phyloP scores from a whole-genome alignment of 345 rosid species.

The Arabis hirsuta region DNA sequence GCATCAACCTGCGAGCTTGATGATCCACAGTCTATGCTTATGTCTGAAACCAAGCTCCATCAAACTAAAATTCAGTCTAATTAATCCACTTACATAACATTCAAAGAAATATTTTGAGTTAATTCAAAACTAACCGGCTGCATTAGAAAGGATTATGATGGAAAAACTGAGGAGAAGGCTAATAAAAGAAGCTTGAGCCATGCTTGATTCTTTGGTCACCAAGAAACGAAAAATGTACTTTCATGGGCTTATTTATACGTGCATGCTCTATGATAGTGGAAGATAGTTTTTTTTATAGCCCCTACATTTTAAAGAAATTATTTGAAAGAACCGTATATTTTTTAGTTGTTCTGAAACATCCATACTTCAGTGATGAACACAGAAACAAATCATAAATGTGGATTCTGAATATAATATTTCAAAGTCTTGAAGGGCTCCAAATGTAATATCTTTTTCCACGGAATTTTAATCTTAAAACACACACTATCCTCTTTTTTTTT shows the following conservation, averaged over 20 bases:
- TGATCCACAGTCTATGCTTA: slow-evolving; percentile 42
- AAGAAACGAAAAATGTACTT: slow-evolving; percentile 3
- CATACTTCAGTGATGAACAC: not conserved
- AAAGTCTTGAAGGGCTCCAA: not conserved
- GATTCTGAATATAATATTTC: not conserved
- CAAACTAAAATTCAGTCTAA: slow-evolving; percentile 5
- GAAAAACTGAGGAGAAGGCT: slow-evolving; percentile 19
- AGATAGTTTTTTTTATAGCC: not conserved
- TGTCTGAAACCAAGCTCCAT: slow-evolving; percentile 26
- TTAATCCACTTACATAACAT: not conserved
- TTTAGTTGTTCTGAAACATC: not conserved
- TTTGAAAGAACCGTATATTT: not conserved
- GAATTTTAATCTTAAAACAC: not conserved
- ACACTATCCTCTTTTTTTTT: slow-evolving; percentile 3
- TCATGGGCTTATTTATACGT: slow-evolving; percentile 20
- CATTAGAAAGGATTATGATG: slow-evolving; percentile 21
- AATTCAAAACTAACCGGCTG: slow-evolving; percentile 24
- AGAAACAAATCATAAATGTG: not conserved
- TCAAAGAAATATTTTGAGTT: not conserved
- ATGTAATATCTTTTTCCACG: not conserved
- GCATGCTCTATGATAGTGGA: not conserved
- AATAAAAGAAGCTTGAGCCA: slow-evolving; percentile 21
- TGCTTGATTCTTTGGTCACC: slow-evolving; percentile 20
- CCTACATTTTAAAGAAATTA: slow-evolving; percentile 2
- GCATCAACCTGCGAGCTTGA: slow-evolving; percentile 26